Base-by-base conservation (phyloP, 2,329 filamentous ascomycete genomes). In the Dendryphion nanum region DNA sequence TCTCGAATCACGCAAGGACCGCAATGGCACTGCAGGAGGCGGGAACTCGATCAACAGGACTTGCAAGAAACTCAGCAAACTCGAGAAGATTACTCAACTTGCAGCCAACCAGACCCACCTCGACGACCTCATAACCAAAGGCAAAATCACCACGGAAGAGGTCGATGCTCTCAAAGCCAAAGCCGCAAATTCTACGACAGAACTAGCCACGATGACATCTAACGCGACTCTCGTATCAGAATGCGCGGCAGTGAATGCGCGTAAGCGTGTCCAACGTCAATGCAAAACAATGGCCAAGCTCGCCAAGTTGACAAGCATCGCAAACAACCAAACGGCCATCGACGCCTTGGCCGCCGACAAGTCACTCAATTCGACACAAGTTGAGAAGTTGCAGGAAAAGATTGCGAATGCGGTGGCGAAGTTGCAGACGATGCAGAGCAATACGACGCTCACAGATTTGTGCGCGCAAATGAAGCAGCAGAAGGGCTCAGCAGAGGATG, bases 41-140 rank as follows among this genome's bases (percentile, higher is more conserved):
- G 39, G 37, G 23, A 44, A 42, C 30, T 42, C 35, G 8, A 33
- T 53, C 17, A 50, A 59, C 33, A 44, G 44, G 20, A 33, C 42
- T n/a, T 62, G 59, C 44, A 44, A 33, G 6, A 42, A 51, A 24
- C 47, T 62, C 32, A 31, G 37, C 33, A 50, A 44, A 24, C 45
- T 62, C 20, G 47, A 39, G 3, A 37, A 38, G n/a, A 45, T 62
- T 32, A 51, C 53, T 16, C 38, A 42, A 2, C 45, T 61, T 24
- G 50, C 55, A 18, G 40, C 40, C 40, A 61, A 62, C 28, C 53
- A 57, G 26, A 61, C 57, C n/a, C 52, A 54, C 26, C 46, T 62
- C 19, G 49, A 58, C 33, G 45, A 43, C 5, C 38, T 53, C 23
- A 43, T 59, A 16, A 40, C 55, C 7, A 47, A 53, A n/a, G 49